Evolutionary conservation across 495 filamentous ascomycete species (phyloP).

Genomic region (Aspergillus mulundensis): DNA sequence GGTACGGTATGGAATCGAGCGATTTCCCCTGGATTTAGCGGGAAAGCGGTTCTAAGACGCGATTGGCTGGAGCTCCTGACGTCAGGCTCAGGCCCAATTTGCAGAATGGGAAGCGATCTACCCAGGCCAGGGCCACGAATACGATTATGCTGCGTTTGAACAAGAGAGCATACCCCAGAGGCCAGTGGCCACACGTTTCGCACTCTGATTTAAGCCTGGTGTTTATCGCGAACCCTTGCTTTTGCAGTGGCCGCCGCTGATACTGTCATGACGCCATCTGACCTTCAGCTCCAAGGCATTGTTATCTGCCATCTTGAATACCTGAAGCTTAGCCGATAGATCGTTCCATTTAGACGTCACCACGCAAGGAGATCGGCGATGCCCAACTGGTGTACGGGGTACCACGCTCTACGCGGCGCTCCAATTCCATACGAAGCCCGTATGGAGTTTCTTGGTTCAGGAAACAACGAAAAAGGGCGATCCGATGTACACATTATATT

Average conservation of each 20-base stretch:
- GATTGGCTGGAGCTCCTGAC: background rate
- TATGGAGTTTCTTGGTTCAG: too few relatives aligned
- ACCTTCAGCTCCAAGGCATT: background rate
- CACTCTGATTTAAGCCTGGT: background rate
- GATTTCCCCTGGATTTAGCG: constrained; percentile 1
- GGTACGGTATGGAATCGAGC: background rate
- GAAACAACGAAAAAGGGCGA: background rate
- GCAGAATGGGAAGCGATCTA: background rate
- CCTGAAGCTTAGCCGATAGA: too few relatives aligned
- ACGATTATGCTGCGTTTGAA: background rate
- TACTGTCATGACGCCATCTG: background rate
- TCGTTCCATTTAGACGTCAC: background rate
- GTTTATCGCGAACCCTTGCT: background rate
- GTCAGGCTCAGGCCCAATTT: background rate
- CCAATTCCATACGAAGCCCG: too few relatives aligned
- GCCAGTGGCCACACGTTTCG: background rate
- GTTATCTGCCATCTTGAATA: background rate
- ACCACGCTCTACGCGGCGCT: too few relatives aligned
- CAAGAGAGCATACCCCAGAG: background rate
- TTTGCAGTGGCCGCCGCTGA: background rate
- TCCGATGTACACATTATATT: background rate
- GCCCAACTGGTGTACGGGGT: background rate
- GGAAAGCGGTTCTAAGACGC: background rate
- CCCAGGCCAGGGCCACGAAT: background rate
- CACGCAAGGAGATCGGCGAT: background rate